Base-by-base conservation (phyloP, 2,329 filamentous ascomycete genomes). In the Thelonectria blattea region DNA sequence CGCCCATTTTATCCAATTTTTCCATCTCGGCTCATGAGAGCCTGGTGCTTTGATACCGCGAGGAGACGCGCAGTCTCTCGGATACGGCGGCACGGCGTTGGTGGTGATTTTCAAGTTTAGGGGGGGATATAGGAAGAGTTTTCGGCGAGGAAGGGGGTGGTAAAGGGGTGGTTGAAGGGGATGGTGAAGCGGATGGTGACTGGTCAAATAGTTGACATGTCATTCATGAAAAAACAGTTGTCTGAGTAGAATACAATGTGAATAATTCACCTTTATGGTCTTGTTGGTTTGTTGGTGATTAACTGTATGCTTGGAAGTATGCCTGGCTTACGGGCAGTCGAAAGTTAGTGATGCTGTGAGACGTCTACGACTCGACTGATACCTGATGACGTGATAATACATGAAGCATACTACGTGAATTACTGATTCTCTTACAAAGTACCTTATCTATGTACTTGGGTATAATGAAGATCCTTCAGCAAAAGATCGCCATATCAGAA, bases 61-160 rank as follows among this genome's bases (percentile, higher is more conserved):
- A 58, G 30, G 65, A 69, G 68, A 59, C 65, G 48, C 46, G n/a
- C 45, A 42, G 66, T 68, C 68, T 69, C 63, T 68, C 47, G 65
- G 58, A 61, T 66, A 67, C 62, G 62, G 67, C 66, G 65, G 65
- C 67, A 69, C 58, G 69, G 69, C 69, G 69, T 71, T 71, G 65
- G 65, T 63, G 68, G 67, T 68, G 64, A 59, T 45, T 50, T 45
- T 64, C 68, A 34, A 47, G 22, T 70, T 65, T 47, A 53, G 53
- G 48, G 34, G 37, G 54, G 42, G 37, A 20, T 37, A 54, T 20
- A 39, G 47, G n/a, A n/a, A n/a, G n/a, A n/a, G n/a, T n/a, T n/a
- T n/a, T n/a, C 50, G 59, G 43, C 39, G 18, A 27, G 30, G 18
- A 42, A 47, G 50, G 45, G 24, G 41, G 46, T 15, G 45, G 14